Evolutionary conservation across 768 basidiomycete genomes (phyloP).

Genomic region (Phallus indusiatus): DNA sequence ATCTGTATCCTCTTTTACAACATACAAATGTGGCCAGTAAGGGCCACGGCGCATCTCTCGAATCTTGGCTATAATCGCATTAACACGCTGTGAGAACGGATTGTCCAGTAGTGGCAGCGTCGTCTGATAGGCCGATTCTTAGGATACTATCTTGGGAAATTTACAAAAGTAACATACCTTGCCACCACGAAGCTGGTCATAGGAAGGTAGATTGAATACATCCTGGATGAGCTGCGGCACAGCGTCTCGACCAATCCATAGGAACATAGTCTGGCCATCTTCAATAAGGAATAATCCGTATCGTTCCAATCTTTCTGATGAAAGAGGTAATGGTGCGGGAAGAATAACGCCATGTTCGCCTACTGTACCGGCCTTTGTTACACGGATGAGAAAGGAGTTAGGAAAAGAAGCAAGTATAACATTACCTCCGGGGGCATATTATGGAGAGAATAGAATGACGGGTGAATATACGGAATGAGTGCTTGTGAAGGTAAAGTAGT

Average conservation of each 20-base stretch:
- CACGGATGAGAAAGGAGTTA: neutral
- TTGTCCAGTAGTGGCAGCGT: conserved; percentile 90
- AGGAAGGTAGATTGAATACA: conserved; percentile 84
- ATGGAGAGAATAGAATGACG: conserved; percentile 91
- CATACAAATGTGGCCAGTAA: conserved; percentile 88
- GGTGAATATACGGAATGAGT: conserved; percentile 90
- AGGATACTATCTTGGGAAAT: neutral
- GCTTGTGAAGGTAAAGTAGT: conserved; percentile 86
- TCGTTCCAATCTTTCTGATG: conserved; percentile 89
- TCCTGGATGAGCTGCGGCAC: conserved; percentile 93
- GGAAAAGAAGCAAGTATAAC: neutral
- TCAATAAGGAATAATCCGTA: conserved; percentile 96
- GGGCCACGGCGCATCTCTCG: conserved; percentile 89
- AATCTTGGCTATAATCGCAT: conserved; percentile 88
- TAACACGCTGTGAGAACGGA: conserved; percentile 90
- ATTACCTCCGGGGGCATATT: conserved; percentile 88
- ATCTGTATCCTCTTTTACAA: conserved; percentile 98
- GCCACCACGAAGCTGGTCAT: conserved; percentile 84
- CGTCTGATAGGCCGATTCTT: conserved; percentile 37
- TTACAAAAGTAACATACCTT: conserved; percentile 48
- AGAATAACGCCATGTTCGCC: conserved; percentile 83
- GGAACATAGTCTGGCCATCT: conserved; percentile 95
- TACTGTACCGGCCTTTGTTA: conserved; percentile 74
- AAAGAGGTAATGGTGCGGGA: conserved; percentile 81
- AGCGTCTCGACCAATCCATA: conserved; percentile 97